phyloP scores from a whole-genome alignment of 345 rosid species.

The Salix suchowensis region DNA sequence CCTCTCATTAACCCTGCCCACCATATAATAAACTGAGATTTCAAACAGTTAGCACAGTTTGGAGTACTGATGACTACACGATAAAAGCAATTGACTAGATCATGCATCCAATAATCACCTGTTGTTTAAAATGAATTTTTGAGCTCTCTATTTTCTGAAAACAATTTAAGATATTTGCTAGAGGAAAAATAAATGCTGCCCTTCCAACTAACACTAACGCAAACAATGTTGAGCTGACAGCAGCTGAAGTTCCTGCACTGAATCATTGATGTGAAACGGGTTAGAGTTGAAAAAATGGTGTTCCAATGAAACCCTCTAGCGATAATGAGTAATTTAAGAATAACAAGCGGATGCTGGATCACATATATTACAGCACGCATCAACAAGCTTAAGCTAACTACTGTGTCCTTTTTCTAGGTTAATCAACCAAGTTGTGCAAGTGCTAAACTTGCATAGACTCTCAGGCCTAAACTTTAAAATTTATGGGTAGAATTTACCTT shows the following conservation, averaged over 20 bases:
- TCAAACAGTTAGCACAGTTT: constrained; percentile 13
- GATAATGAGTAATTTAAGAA: not conserved
- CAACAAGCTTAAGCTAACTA: not conserved
- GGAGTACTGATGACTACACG: not conserved
- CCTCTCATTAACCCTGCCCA: constrained; percentile 86
- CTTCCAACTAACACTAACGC: constrained; percentile 56
- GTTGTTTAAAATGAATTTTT: constrained; percentile 45
- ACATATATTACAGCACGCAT: not conserved
- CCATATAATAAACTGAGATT: constrained; percentile 63
- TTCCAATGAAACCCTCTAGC: not conserved
- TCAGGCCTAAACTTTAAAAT: not conserved
- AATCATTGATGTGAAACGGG: constrained; percentile 15
- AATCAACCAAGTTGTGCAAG: not conserved
- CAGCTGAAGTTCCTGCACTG: constrained; percentile 44
- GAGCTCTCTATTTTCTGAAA: constrained; percentile 18
- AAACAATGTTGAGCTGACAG: constrained; percentile 47
- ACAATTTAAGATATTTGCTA: constrained; percentile 44
- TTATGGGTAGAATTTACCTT: constrained; percentile 28
- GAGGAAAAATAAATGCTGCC: constrained; percentile 59
- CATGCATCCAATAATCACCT: constrained; percentile 30
- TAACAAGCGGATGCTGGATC: not conserved
- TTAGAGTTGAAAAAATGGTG: not conserved
- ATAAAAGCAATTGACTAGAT: not conserved
- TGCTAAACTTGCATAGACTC: not conserved
- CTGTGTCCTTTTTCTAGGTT: not conserved